Evolutionary conservation across 352 stramenopile species (phyloP), one percentile per base, ranked within the genome.

Genomic region (Pythium rishiriense): DNA sequence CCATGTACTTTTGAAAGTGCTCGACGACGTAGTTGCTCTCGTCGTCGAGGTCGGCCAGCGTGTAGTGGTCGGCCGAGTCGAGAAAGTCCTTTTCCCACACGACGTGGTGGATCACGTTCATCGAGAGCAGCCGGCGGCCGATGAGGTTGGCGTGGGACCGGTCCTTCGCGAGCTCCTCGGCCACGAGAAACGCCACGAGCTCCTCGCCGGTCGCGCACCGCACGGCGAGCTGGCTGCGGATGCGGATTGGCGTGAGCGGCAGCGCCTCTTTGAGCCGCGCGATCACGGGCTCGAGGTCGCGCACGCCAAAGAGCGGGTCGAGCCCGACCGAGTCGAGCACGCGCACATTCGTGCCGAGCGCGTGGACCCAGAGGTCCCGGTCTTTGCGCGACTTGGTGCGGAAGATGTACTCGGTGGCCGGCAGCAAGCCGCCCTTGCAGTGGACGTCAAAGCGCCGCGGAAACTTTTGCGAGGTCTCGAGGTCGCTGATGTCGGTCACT

Each of bases 21-120:
- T 91, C 78, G 22, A 89, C 60, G 43, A 87, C 66, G 65, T 92
- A 90, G 50, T 77, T 78, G 46, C 68, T 65, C 24, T 91, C 80
- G 46, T 81, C 73, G 33, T 88, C 73, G 28, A 87, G 43, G 17
- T 84, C 70, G 6, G 73, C 70, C 62, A 95, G 79, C 54, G 82
- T 85, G 67, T 83, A 95, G 22, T 85, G 79, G 55, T 95, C 86
- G 42, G 72, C 68, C 21, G 78, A 87, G 58, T 93, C 84, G n/a
- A 83, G 68, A 64, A 95, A 95, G 59, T 91, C 84, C 29, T 88
- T 87, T 49, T 90, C 79, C 86, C 86, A 95, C 57, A 91, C 77
- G 42, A 93, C 77, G 72, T 95, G 86, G 64, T 95, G 86, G 35
- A 95, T 70, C 28, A 93, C 52, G 53, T 95, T 95, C 86, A 93